Conservation (phyloP, 805 yeast species). For the Cyberlindnera xishuangbannaensis region DNA sequence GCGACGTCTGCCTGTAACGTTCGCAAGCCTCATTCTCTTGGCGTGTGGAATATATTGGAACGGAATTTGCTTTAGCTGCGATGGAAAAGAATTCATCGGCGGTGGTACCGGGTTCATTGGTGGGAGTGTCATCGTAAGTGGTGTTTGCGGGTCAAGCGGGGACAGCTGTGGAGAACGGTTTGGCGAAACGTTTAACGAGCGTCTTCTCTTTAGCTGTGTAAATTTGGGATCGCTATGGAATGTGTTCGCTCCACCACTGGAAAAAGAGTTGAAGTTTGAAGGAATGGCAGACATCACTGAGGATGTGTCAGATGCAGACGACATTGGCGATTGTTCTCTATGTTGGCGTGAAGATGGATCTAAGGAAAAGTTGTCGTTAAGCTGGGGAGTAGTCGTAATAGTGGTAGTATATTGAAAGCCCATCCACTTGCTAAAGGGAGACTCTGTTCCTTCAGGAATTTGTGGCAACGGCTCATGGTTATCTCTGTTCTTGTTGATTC, state of each 20-base stretch:
- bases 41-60: constrained; percentile 52
- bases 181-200: constrained; percentile 12
- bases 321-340: constrained; percentile 6
- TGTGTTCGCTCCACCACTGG: constrained; percentile 4
- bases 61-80: constrained; percentile 23
- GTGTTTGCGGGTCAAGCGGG: constrained; percentile 5
- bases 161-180: constrained; percentile 10
- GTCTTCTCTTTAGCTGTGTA: constrained; percentile 11
- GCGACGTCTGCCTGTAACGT: constrained; percentile 41
- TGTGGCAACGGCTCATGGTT: constrained; percentile 5
- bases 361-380: too few species aligned
- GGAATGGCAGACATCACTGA: constrained; percentile 1
- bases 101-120: constrained; percentile 36
- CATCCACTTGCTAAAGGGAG: constrained; percentile 23
- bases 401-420: too few species aligned
- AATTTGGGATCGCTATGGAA: constrained; percentile 6
- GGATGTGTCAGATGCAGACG: constrained; percentile 2
- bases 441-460: constrained; percentile 4
- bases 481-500: constrained; percentile 31
- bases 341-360: too few species aligned
- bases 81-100: constrained; percentile 30
- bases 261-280: constrained; percentile 3
- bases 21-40: constrained; percentile 45
- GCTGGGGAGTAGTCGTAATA: too few species aligned
- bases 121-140: constrained; percentile 29